Conservation (phyloP, 2,329 filamentous ascomycete species). For the Pseudocercospora musae region DNA sequence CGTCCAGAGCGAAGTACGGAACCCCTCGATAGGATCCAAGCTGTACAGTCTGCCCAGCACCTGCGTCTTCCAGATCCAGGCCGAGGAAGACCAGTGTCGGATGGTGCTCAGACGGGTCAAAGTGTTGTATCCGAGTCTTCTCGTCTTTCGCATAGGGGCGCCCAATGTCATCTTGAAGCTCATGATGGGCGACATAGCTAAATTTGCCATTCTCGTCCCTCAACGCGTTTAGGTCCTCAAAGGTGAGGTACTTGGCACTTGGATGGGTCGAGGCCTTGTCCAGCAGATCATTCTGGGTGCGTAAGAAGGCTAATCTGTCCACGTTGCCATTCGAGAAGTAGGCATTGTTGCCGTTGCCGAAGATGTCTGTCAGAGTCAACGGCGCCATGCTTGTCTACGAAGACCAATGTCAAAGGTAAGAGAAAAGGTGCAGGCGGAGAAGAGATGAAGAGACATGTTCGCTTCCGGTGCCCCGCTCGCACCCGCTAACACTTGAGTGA, state of each 20-base stretch:
- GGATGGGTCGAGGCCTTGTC: slow-evolving; percentile 22
- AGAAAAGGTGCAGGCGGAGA: not conserved
- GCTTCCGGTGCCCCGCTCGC: not conserved
- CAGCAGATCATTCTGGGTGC: slow-evolving; percentile 19
- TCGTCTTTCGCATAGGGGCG: slow-evolving; percentile 21
- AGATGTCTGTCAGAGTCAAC: slow-evolving; percentile 19
- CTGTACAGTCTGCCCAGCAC: slow-evolving; percentile 13
- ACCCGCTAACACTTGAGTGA: not conserved
- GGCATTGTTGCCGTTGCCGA: slow-evolving; percentile 21
- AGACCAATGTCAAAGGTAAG: not conserved
- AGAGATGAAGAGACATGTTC: not conserved
- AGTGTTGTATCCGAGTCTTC: slow-evolving; percentile 20
- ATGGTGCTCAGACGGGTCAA: slow-evolving; percentile 19
- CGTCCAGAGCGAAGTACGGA: slow-evolving; percentile 24
- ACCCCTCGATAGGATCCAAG: slow-evolving; percentile 20
- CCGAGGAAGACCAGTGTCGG: slow-evolving; percentile 23
- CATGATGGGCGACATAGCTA: slow-evolving; percentile 15
- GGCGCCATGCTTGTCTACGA: slow-evolving; percentile 9
- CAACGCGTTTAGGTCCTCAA: slow-evolving; percentile 22
- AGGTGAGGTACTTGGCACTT: slow-evolving; percentile 20
- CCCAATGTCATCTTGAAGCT: slow-evolving; percentile 18
- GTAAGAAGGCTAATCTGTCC: slow-evolving; percentile 21
- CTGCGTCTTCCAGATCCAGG: slow-evolving; percentile 20
- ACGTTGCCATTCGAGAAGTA: slow-evolving; percentile 22
- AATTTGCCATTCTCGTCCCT: slow-evolving; percentile 15